A percentile compares a stretch with the other conserved stretches of the same genome.
Evolutionary conservation across 2,329 filamentous ascomycete genomes (phyloP).

Genomic region (Tolypocladium pustulatum): DNA sequence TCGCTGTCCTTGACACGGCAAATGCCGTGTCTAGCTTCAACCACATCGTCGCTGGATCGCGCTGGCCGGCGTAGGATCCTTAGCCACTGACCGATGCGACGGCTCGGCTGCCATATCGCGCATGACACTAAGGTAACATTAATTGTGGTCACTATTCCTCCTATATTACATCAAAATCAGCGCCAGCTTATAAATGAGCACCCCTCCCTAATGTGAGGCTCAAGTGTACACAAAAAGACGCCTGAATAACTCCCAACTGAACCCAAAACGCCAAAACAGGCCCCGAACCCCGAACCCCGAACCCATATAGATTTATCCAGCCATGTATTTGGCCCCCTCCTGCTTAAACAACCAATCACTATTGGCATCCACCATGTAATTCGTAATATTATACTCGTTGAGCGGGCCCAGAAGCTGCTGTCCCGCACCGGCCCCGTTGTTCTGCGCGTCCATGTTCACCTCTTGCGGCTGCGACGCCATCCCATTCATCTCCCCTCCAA

Average conservation of each 20-base stretch:
- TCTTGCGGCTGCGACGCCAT: constrained; percentile 9
- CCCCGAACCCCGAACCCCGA: neutral
- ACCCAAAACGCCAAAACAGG: neutral
- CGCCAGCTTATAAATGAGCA: neutral
- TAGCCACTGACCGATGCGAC: no score
- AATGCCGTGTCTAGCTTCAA: no score
- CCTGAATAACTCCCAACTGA: neutral
- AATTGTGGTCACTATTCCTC: no score
- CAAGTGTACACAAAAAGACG: neutral
- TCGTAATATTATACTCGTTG: constrained; percentile 68
- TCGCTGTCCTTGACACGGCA: no score
- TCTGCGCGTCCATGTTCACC: constrained; percentile 17
- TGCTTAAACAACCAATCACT: constrained; percentile 66
- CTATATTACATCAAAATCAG: neutral
- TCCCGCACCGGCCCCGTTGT: constrained; percentile 9
- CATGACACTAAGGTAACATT: no score
- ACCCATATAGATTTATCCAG: neutral
- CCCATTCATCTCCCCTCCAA: constrained; percentile 26
- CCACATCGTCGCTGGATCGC: no score
- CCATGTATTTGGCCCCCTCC: constrained; percentile 20
- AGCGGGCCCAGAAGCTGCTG: constrained; percentile 16
- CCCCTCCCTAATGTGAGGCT: neutral
- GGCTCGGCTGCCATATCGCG: no score
- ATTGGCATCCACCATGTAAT: constrained; percentile 65
- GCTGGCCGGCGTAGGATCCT: no score